Evolutionary conservation across 2,329 filamentous ascomycete genomes (phyloP).

Genomic region (Penicillium rolfsii): DNA sequence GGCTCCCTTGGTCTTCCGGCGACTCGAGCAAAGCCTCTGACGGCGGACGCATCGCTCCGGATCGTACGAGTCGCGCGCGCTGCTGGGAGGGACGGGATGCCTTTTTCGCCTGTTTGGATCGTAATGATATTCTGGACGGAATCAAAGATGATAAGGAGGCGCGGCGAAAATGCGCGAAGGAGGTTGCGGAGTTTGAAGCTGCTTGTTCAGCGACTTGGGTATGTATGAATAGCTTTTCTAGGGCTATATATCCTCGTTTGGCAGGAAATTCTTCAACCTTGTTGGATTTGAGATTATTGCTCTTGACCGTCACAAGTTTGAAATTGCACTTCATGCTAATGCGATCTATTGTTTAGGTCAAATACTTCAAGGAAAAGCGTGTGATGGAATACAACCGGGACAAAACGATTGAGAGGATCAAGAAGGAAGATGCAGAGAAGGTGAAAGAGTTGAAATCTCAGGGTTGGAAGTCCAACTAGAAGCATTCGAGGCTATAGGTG

Average conservation of each 20-base stretch:
- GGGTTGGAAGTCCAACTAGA: conserved; percentile 42
- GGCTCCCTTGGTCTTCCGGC: conserved; percentile 53
- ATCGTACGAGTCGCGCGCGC: conserved; percentile 74
- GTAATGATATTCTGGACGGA: conserved; percentile 76
- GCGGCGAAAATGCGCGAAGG: conserved; percentile 61
- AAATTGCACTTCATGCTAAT: background rate
- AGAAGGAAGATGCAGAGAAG: conserved; percentile 70
- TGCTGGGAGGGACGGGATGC: conserved; percentile 90
- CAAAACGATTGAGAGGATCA: conserved; percentile 73
- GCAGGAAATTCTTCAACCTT: background rate
- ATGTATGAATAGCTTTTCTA: conserved; percentile 42
- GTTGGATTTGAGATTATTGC: background rate
- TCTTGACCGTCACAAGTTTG: no score
- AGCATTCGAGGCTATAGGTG: background rate
- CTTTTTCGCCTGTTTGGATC: conserved; percentile 88
- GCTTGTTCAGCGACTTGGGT: conserved; percentile 93
- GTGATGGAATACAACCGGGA: conserved; percentile 90
- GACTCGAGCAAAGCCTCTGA: conserved; percentile 53
- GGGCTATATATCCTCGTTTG: background rate
- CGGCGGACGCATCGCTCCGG: conserved; percentile 75
- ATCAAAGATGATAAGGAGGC: conserved; percentile 62
- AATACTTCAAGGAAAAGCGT: conserved; percentile 96
- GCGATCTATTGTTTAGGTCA: conserved; percentile 63
- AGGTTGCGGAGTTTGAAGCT: conserved; percentile 71
- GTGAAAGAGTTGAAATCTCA: conserved; percentile 53